phyloP scores from a whole-genome alignment of 345 rosid genomes.

The Eucalyptus regnans region DNA sequence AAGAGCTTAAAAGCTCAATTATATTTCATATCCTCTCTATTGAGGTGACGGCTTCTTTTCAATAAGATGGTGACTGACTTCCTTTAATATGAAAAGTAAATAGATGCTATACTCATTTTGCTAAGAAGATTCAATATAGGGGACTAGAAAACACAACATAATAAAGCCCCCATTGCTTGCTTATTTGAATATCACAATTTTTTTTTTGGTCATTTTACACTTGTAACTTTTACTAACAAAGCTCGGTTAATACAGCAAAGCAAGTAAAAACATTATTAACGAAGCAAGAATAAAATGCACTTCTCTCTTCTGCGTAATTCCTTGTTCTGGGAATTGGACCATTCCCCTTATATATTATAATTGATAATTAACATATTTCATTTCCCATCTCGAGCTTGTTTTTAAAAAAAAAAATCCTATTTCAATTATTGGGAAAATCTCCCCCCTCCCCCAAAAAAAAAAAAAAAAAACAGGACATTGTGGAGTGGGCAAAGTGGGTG shows the following conservation, averaged over 20 bases:
- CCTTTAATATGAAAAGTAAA: background rate
- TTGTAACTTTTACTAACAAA: background rate
- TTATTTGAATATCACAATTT: background rate
- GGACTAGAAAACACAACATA: background rate
- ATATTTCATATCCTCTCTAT: background rate
- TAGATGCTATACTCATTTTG: background rate
- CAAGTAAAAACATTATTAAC: background rate
- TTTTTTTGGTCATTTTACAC: background rate
- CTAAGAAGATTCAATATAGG: background rate
- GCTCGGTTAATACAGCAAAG: background rate
- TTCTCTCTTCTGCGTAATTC: background rate
- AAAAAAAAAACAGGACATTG: background rate
- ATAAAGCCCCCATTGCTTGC: background rate
- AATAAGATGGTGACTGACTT: rapidly evolving
- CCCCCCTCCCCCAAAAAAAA: background rate
- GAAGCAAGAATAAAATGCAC: background rate
- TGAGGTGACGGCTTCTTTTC: background rate
- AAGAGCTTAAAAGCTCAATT: background rate
- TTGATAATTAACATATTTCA: background rate
- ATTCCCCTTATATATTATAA: background rate
- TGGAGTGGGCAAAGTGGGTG: background rate
- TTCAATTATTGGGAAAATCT: background rate
- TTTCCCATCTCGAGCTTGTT: background rate
- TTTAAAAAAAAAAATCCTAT: background rate
- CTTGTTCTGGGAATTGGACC: background rate